phyloP scores from a whole-genome alignment of 208 protist genomes.

The Novymonas esmeraldas region DNA sequence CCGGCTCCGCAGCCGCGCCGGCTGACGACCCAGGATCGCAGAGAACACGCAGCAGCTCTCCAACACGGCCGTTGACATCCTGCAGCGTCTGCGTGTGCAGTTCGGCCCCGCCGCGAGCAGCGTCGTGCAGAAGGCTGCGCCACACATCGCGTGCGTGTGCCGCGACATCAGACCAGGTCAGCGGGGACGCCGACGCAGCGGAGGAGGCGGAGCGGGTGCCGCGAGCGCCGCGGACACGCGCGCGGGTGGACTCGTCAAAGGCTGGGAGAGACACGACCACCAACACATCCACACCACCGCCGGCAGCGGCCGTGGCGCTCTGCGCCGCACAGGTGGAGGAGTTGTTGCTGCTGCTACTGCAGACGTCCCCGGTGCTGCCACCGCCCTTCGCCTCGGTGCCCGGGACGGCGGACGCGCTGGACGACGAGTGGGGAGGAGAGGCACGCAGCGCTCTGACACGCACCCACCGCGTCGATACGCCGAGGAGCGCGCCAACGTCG shows the following conservation, averaged over 20 bases:
- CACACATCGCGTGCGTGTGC: not conserved
- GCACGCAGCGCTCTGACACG: slow-evolving; percentile 3
- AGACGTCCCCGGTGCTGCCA: too few species aligned
- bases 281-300: not conserved
- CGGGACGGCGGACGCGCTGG: not conserved
- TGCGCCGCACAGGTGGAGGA: too few species aligned
- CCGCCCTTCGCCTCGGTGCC: not conserved
- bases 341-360: too few species aligned
- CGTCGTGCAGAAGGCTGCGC: not conserved
- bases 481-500: slow-evolving; percentile 21
- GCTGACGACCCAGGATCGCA: not conserved
- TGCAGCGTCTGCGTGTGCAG: not conserved
- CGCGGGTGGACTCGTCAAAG: not conserved
- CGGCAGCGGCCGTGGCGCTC: too few species aligned
- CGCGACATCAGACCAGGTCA: not conserved
- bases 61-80: not conserved
- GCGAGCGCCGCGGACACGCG: not conserved
- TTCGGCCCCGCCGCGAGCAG: not conserved
- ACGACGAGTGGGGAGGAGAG: not conserved
- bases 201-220: not conserved
- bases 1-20: not conserved
- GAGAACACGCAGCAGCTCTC: not conserved
- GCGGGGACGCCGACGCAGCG: too few species aligned
- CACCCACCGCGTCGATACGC: slow-evolving; percentile 17
- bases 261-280: slow-evolving; percentile 3